Evolutionary conservation across 2,329 filamentous ascomycete species (phyloP).

Genomic region (Calcarisporium arbuscula): DNA sequence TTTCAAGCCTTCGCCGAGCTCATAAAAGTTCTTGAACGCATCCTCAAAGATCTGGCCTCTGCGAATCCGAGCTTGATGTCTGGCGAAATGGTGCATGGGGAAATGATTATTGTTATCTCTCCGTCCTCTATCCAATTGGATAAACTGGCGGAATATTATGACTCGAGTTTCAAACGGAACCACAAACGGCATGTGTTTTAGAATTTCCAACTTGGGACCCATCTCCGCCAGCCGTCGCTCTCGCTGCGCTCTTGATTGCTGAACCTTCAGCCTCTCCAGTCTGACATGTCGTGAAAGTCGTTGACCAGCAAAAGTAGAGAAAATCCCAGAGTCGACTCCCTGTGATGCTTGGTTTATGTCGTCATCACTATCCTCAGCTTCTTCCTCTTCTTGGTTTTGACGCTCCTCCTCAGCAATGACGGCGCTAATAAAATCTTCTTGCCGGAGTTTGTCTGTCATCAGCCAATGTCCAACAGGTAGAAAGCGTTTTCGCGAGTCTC

Average conservation of each 20-base stretch:
- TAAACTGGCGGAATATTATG: slow-evolving; percentile 87
- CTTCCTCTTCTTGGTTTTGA: slow-evolving; percentile 49
- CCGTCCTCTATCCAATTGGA: slow-evolving; percentile 57
- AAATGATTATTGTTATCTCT: slow-evolving; percentile 15
- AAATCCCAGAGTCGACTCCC: slow-evolving; percentile 16
- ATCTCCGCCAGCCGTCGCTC: slow-evolving; percentile 71
- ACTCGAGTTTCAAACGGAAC: slow-evolving; percentile 91
- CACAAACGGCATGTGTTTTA: slow-evolving; percentile 95
- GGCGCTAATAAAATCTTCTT: slow-evolving; percentile 78
- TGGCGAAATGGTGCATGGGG: slow-evolving; percentile 32
- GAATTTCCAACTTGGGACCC: slow-evolving; percentile 79
- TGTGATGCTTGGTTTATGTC: slow-evolving; percentile 26
- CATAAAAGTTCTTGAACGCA: slow-evolving; percentile 77
- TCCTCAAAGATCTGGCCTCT: slow-evolving; percentile 78
- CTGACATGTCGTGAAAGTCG: slow-evolving; percentile 56
- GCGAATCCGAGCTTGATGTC: slow-evolving; percentile 73
- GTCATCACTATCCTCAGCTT: slow-evolving; percentile 18
- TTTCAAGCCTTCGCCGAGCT: slow-evolving; percentile 75
- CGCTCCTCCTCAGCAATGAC: slow-evolving; percentile 85
- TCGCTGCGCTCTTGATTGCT: slow-evolving; percentile 60
- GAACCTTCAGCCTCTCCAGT: slow-evolving; percentile 55
- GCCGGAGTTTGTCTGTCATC: slow-evolving; percentile 83
- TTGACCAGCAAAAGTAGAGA: slow-evolving; percentile 43
- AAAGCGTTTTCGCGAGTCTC: slow-evolving; percentile 84
- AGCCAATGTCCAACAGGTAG: slow-evolving; percentile 83